These are phyloP conservation scores for Wickerhamomyces sp. DNA, from an alignment of 1,139 yeast species.

Conservation along the genomic window DNA sequence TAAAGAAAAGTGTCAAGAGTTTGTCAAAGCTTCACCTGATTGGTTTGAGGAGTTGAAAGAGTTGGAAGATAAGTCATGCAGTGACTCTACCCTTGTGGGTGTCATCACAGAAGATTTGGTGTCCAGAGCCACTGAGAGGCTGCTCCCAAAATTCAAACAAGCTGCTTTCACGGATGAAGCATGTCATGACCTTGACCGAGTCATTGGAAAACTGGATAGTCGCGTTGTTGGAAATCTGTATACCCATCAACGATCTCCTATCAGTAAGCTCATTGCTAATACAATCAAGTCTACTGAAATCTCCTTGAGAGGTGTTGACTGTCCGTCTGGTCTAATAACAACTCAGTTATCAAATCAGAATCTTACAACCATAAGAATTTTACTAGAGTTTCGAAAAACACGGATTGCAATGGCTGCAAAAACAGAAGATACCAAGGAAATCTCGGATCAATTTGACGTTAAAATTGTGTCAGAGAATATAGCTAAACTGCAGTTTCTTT, in stretches of 20 bases:
- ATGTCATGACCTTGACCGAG: conserved; percentile 6
- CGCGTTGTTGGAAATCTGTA: neutral
- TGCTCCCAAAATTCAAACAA: conserved; percentile 7
- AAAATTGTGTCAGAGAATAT: conserved; percentile 23
- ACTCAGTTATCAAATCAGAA: conserved; percentile 58
- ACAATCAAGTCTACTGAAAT: conserved; percentile 66
- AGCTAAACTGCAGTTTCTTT: conserved; percentile 34
- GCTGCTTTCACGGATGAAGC: conserved; percentile 1
- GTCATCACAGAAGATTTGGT: conserved; percentile 4
- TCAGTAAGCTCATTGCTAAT: conserved; percentile 36
- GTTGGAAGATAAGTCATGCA: conserved; percentile 5
- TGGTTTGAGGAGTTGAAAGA: conserved; percentile 17
- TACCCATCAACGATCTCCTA: conserved; percentile 10
- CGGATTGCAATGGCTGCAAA: conserved; percentile 9
- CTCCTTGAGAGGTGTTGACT: conserved; percentile 51
- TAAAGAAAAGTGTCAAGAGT: conserved; percentile 8
- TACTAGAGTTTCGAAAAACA: conserved; percentile 38
- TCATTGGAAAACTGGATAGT: neutral
- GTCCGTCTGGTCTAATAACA: conserved; percentile 37
- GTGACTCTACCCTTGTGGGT: conserved; percentile 2
- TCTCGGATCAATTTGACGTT: conserved; percentile 3
- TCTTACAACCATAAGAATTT: conserved; percentile 52
- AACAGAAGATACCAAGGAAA: neutral
- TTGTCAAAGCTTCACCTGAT: conserved; percentile 4
- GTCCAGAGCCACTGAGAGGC: neutral